Evolutionary conservation across 352 stramenopile genomes (phyloP).

Genomic region (Pythium oligandrum): DNA sequence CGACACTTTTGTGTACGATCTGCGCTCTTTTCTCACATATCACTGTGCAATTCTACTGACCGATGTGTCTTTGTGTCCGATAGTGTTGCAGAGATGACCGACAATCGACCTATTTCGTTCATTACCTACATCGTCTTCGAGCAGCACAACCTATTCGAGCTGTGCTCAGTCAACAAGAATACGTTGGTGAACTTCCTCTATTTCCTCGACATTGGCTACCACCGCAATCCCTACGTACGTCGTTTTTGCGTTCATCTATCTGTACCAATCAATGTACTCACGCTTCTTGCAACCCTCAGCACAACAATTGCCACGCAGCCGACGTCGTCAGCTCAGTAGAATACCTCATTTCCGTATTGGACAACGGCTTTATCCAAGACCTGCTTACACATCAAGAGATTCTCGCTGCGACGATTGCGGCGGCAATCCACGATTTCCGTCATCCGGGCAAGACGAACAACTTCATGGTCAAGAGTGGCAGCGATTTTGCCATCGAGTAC

Average conservation of each 20-base stretch:
- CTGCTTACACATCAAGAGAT: constrained; percentile 79
- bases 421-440: constrained; percentile 80
- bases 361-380: constrained; percentile 77
- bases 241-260: neutral
- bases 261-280: too few species aligned
- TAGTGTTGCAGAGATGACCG: constrained; percentile 53
- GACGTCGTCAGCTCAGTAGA: constrained; percentile 81
- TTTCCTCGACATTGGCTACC: constrained; percentile 78
- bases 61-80: neutral
- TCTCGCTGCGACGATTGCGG: constrained; percentile 72
- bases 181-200: constrained; percentile 75
- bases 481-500: constrained; percentile 75
- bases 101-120: constrained; percentile 75
- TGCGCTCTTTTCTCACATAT: neutral
- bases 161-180: constrained; percentile 68
- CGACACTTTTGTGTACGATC: constrained; percentile 58
- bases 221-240: constrained; percentile 76
- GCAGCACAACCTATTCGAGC: constrained; percentile 75
- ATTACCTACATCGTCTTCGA: constrained; percentile 84
- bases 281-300: constrained; percentile 20
- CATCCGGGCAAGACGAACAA: constrained; percentile 86
- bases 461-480: constrained; percentile 75
- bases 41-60: too few species aligned
- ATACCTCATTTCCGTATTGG: constrained; percentile 75
- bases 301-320: constrained; percentile 76